phyloP scores from a whole-genome alignment of 805 yeast genomes.

The Saccharomycopsis vini region DNA sequence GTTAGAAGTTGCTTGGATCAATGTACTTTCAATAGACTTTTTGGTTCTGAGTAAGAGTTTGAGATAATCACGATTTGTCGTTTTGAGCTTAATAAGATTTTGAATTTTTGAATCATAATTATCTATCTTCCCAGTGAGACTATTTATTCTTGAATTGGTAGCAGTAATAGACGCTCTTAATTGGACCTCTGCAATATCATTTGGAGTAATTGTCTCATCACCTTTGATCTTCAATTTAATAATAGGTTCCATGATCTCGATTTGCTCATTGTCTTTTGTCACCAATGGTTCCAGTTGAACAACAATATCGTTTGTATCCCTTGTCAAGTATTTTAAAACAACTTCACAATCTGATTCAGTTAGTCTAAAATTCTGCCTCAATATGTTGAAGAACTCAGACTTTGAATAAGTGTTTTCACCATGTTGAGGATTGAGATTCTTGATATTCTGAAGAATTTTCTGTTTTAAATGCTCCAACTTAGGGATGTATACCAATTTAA shows the following conservation, averaged over 20 bases:
- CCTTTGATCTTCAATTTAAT: conserved; percentile 7
- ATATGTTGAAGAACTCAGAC: background rate
- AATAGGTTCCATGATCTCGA: conserved; percentile 10
- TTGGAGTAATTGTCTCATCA: conserved; percentile 1
- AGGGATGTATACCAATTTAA: conserved; percentile 9
- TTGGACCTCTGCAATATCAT: conserved; percentile 14
- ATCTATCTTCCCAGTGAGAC: conserved; percentile 1
- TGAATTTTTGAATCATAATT: conserved; percentile 8
- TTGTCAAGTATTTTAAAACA: conserved; percentile 1
- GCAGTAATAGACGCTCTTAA: conserved; percentile 3
- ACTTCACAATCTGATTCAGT: conserved; percentile 2
- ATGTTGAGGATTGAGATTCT: background rate
- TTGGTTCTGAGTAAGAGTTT: conserved; percentile 11
- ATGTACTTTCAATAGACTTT: conserved; percentile 11
- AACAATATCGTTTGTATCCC: conserved; percentile 7
- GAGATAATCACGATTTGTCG: conserved; percentile 11
- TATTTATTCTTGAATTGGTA: conserved; percentile 6
- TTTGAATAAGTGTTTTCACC: background rate
- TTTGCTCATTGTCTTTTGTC: conserved; percentile 2
- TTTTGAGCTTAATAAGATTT: background rate
- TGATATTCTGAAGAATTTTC: background rate
- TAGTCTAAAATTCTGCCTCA: background rate
- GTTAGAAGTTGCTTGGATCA: conserved; percentile 9
- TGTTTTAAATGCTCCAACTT: conserved; percentile 5
- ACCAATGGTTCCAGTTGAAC: background rate